Percentiles rank a stretch among this genome's conserved stretches.
These are phyloP conservation scores for Xylaria longipes DNA, from an alignment of 495 filamentous ascomycete species.

Conservation along the genomic window DNA sequence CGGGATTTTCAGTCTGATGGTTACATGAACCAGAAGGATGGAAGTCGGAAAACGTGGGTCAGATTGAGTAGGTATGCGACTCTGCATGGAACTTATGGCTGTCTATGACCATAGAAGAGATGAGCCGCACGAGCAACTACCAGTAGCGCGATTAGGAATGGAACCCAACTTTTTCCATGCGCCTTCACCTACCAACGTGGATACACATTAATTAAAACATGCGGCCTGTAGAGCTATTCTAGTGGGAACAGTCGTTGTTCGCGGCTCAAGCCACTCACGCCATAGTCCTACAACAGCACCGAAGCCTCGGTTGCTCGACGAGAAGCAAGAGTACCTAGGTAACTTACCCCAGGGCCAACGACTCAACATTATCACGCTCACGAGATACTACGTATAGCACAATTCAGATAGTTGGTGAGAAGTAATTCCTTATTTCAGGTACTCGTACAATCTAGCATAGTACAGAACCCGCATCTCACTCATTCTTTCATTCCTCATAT, in stretches of 20 bases:
- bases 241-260: not conserved
- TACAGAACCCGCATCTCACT: not conserved
- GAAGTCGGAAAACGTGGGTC: not conserved
- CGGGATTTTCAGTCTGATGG: not conserved
- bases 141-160: not conserved
- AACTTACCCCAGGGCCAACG: not conserved
- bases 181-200: not conserved
- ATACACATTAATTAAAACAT: no score
- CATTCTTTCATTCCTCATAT: slow-evolving; percentile 7
- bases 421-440: not conserved
- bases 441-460: not conserved
- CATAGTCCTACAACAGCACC: no score
- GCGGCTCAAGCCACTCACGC: not conserved
- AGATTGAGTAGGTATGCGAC: not conserved
- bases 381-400: not conserved
- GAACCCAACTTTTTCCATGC: not conserved
- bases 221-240: not conserved
- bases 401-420: not conserved
- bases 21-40: not conserved
- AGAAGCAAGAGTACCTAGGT: no score
- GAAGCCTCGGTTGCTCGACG: not conserved
- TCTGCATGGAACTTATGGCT: slow-evolving; percentile 6
- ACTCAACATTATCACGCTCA: not conserved
- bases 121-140: not conserved
- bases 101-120: not conserved